Conservation (phyloP, 192 early-diverging fungal species). For the Entomortierella lignicola region DNA sequence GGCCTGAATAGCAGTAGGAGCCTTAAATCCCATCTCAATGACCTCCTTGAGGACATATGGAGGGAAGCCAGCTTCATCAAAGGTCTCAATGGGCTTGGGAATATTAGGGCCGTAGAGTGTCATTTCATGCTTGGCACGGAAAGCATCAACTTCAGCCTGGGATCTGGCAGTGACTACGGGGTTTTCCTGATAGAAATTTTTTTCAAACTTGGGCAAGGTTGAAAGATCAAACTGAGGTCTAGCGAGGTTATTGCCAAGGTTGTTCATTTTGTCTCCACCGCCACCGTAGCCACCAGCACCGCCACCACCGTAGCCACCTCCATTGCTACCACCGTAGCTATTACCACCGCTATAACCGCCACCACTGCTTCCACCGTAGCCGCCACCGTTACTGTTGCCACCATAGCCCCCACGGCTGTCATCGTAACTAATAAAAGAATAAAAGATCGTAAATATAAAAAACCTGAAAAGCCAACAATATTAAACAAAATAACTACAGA, state of each 20-base stretch:
- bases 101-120: slow-evolving; percentile 84
- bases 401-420: slow-evolving; percentile 67
- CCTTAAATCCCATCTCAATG: slow-evolving; percentile 82
- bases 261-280: slow-evolving; percentile 64
- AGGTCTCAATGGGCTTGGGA: slow-evolving; percentile 90
- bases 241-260: slow-evolving; percentile 67
- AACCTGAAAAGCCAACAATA: neutral
- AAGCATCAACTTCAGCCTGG: slow-evolving; percentile 80
- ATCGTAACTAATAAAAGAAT: slow-evolving; percentile 44
- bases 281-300: slow-evolving; percentile 57
- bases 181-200: slow-evolving; percentile 97
- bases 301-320: slow-evolving; percentile 23
- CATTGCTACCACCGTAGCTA: slow-evolving; percentile 44
- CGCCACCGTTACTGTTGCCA: slow-evolving; percentile 53
- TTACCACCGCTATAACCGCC: slow-evolving; percentile 26
- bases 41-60: slow-evolving; percentile 92
- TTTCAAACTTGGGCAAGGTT: slow-evolving; percentile 86
- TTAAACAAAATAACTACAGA: too few relatives aligned
- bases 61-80: slow-evolving; percentile 94
- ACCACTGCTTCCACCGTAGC: slow-evolving; percentile 30
- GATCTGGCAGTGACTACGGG: slow-evolving; percentile 74
- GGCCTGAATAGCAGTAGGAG: slow-evolving; percentile 94
- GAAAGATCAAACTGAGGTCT: slow-evolving; percentile 75
- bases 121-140: slow-evolving; percentile 84
- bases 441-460: neutral